Base-by-base conservation (phyloP, 164 flowering plant genomes). In the Vitis rupestris region DNA sequence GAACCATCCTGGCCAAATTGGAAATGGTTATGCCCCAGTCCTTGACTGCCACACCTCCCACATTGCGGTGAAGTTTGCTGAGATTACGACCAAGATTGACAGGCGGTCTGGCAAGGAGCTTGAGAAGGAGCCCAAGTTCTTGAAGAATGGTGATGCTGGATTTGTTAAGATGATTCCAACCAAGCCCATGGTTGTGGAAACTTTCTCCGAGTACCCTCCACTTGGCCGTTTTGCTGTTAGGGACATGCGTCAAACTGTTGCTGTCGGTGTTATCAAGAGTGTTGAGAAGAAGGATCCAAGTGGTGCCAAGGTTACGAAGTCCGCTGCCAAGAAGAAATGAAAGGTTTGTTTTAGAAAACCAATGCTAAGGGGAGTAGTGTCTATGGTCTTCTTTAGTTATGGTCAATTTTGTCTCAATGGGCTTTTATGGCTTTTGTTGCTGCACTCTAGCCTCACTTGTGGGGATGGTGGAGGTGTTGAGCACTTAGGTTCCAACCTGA, bases 91-190 rank as follows among this genome's bases (percentile, higher is more conserved):
- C 58, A 73, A 73, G 76, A 73, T 73, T 30, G 76, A 73, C 51
- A 61, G 76, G 10, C 61, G 76, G 23, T 73, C 76, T 30, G 76
- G 76, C 8, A 73, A 73, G 63, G 76, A 73, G 63, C 61, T 73
- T 13, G 76, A 73, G 67, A 73, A 73, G 71, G 76, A 73, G 67
- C 76, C 76, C 50, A 73, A 73, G 71, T 73, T 73, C 49, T 62
- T 73, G 30, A 73, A 73, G 71, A 73, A 73, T 29, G 75, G 75
- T 61, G 75, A 73, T 73, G 71, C 75, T 19, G 75, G 75, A 19
- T 59, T 73, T 10, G 67, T 73, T 63, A 23, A 23, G 27, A 23
- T 23, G 27, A 23, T 23, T 23, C 27, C 27, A 23, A 23, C 27
- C 27, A 23, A 23, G 27, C 27, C 27, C 27, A 23, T 23, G 27